Evolutionary conservation across 805 yeast species (phyloP).

Genomic region (Citeromyces matritensis): DNA sequence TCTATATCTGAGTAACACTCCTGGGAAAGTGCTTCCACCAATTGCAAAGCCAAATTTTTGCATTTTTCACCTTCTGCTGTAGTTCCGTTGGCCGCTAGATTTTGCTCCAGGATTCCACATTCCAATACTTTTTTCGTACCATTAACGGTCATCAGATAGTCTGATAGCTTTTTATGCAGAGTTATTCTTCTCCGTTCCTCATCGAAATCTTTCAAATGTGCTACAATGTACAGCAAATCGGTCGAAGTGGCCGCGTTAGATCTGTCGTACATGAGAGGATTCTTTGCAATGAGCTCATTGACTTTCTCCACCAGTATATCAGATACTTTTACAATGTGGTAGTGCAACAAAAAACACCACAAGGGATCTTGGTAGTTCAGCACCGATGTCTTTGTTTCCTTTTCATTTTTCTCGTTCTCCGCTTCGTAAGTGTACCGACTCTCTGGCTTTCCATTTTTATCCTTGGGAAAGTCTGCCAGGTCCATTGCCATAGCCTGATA

Average conservation of each 20-base stretch:
- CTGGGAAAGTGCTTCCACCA: slow-evolving; percentile 38
- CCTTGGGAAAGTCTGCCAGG: slow-evolving; percentile 2
- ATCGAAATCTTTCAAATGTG: slow-evolving; percentile 52
- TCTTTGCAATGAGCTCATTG: slow-evolving; percentile 51
- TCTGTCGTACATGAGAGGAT: slow-evolving; percentile 64
- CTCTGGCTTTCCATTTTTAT: slow-evolving; percentile 4
- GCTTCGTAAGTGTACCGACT: slow-evolving; percentile 35
- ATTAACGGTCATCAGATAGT: slow-evolving; percentile 48
- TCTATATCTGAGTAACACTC: slow-evolving; percentile 40
- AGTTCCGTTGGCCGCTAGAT: slow-evolving; percentile 57
- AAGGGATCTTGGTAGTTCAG: slow-evolving; percentile 50
- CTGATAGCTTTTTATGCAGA: slow-evolving; percentile 45
- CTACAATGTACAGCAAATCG: slow-evolving; percentile 65
- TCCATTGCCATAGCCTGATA: slow-evolving; percentile 92
- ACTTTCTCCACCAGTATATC: slow-evolving; percentile 44
- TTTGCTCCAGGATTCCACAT: slow-evolving; percentile 77
- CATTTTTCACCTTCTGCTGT: slow-evolving; percentile 53
- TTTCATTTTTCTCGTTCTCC: slow-evolving; percentile 34
- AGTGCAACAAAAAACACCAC: slow-evolving; percentile 59
- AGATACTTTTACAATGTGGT: slow-evolving; percentile 62
- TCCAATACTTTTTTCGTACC: slow-evolving; percentile 44
- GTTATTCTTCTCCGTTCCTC: slow-evolving; percentile 36
- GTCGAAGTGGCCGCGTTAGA: slow-evolving; percentile 47
- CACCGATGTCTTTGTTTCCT: slow-evolving; percentile 26
- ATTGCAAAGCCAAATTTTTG: slow-evolving; percentile 39